Percentiles rank a stretch among this genome's conserved stretches.
These are phyloP conservation scores for Apiospora marii DNA, from an alignment of 2,329 filamentous ascomycete species.

Conservation along the genomic window DNA sequence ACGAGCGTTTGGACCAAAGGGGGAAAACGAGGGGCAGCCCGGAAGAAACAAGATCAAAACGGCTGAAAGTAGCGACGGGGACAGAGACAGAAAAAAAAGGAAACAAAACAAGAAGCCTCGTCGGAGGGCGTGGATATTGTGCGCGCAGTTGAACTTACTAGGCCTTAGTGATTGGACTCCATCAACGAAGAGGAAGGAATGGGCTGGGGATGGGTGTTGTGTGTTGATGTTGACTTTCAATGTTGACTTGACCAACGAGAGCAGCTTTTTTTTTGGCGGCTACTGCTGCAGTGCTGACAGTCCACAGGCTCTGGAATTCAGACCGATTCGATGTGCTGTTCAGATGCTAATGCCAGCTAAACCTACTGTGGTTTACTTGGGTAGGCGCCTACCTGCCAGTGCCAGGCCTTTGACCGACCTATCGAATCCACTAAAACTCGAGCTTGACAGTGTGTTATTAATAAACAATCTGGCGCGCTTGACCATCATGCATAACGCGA, in stretches of 20 bases:
- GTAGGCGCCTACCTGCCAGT: not conserved
- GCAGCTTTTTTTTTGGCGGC: not conserved
- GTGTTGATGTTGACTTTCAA: slow-evolving; percentile 11
- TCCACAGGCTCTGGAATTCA: slow-evolving; percentile 18
- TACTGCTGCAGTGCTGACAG: not conserved
- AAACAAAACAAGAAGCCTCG: slow-evolving; percentile 7
- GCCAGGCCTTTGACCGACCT: not conserved
- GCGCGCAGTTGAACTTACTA: slow-evolving; percentile 6
- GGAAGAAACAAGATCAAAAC: slow-evolving; percentile 4
- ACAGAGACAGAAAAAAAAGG: not conserved
- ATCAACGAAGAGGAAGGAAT: not conserved
- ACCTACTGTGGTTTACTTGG: slow-evolving; percentile 15
- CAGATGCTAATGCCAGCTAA: slow-evolving; percentile 9
- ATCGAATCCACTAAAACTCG: not conserved
- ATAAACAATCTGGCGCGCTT: slow-evolving; percentile 22
- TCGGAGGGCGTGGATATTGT: slow-evolving; percentile 8
- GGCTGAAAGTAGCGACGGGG: not conserved
- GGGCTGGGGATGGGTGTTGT: slow-evolving; percentile 15
- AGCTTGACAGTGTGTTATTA: slow-evolving; percentile 15
- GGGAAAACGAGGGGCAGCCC: slow-evolving; percentile 19
- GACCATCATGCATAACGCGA: slow-evolving; percentile 1
- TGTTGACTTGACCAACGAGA: slow-evolving; percentile 3
- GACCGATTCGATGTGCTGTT: slow-evolving; percentile 20
- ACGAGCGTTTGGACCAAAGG: slow-evolving; percentile 5
- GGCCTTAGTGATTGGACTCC: slow-evolving; percentile 3